These are phyloP conservation scores for Acacia acuminata DNA, from an alignment of 306 rosid species.

Conservation along the genomic window DNA sequence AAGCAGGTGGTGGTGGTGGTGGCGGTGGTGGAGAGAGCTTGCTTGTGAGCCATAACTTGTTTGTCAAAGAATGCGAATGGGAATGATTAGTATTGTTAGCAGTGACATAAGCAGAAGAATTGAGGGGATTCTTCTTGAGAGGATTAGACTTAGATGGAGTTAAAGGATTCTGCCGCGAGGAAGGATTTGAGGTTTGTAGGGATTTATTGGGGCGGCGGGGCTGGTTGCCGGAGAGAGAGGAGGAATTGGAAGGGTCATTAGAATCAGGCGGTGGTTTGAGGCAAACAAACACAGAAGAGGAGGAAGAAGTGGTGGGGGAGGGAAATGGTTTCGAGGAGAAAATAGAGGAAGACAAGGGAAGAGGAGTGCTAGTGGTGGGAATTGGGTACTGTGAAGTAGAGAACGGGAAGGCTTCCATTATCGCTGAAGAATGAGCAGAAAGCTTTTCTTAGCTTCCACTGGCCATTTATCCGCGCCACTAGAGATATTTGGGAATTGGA, in stretches of 20 bases:
- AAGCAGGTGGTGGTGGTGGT: neutral
- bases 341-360: slow-evolving; percentile 25
- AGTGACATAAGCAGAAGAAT: slow-evolving; percentile 32
- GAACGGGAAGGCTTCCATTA: slow-evolving; percentile 65
- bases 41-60: slow-evolving; percentile 87
- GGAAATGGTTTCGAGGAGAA: slow-evolving; percentile 1
- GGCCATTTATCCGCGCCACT: neutral
- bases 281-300: slow-evolving; percentile 46
- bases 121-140: slow-evolving; percentile 41
- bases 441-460: neutral
- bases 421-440: neutral
- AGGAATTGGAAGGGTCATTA: slow-evolving; percentile 21
- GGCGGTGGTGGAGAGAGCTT: slow-evolving; percentile 53
- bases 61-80: slow-evolving; percentile 45
- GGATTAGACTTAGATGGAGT: slow-evolving; percentile 60
- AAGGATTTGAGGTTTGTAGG: slow-evolving; percentile 38
- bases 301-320: slow-evolving; percentile 10
- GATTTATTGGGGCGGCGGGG: slow-evolving; percentile 75
- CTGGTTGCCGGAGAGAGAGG: slow-evolving; percentile 35
- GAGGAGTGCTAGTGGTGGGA: slow-evolving; percentile 29
- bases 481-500: no score
- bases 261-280: slow-evolving; percentile 53
- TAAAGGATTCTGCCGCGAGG: slow-evolving; percentile 37
- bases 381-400: slow-evolving; percentile 45
- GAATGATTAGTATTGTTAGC: slow-evolving; percentile 18